Evolutionary conservation across 305 asterid species (phyloP).

Genomic region (Petunia hybrid): DNA sequence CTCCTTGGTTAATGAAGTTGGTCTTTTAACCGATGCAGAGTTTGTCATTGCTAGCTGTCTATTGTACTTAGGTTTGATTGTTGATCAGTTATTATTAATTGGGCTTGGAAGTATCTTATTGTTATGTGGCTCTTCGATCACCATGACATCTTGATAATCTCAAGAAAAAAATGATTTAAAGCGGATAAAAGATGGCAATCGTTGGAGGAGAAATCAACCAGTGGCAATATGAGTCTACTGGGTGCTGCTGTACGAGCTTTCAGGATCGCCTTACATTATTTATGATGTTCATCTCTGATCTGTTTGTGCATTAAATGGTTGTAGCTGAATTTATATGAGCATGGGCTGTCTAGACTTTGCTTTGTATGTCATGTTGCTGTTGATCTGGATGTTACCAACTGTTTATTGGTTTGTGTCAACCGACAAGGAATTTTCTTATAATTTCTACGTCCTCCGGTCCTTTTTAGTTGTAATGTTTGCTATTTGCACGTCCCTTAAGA

Average conservation of each 20-base stretch:
- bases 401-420: background rate
- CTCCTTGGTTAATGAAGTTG: slow-evolving; percentile 7
- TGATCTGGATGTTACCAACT: background rate
- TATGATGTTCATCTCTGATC: slow-evolving; percentile 12
- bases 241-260: background rate
- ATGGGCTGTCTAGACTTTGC: background rate
- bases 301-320: background rate
- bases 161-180: background rate
- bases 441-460: too few species aligned
- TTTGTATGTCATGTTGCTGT: slow-evolving; percentile 9
- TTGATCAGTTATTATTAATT: background rate
- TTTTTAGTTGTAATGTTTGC: too few species aligned
- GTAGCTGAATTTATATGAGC: background rate
- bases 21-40: slow-evolving; percentile 23
- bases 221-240: slow-evolving; percentile 9
- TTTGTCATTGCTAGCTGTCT: background rate
- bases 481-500: too few species aligned
- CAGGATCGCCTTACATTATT: slow-evolving; percentile 6
- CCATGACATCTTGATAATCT: background rate
- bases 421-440: background rate
- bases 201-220: slow-evolving; percentile 24
- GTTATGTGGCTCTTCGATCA: slow-evolving; percentile 1
- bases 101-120: slow-evolving; percentile 15
- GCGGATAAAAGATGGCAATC: background rate
- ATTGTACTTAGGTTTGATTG: slow-evolving; percentile 23